These are phyloP conservation scores for Diaporthe citrichinensis DNA, from an alignment of 2,329 filamentous ascomycete genomes.

Conservation along the genomic window DNA sequence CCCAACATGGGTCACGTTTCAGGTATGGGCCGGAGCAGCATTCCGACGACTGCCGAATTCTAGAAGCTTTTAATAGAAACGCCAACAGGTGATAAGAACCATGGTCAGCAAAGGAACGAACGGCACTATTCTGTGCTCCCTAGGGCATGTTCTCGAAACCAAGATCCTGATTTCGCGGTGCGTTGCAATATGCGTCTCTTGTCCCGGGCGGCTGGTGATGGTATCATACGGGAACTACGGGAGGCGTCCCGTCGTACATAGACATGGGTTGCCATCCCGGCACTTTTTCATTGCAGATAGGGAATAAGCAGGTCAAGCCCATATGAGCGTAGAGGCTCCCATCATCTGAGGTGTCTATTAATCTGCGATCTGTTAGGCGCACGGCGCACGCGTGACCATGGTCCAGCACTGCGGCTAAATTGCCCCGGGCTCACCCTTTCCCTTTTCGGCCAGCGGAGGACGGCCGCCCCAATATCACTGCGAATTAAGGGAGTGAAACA, in stretches of 20 bases:
- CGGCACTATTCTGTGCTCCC: background rate
- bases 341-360: background rate
- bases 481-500: conserved; percentile 25
- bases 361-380: conserved; percentile 14
- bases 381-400: conserved; percentile 24
- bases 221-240: background rate
- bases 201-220: conserved; percentile 14
- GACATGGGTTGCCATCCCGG: background rate
- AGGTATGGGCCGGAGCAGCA: background rate
- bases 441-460: conserved; percentile 31
- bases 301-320: background rate
- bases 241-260: conserved; percentile 14
- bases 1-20: conserved; percentile 10
- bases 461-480: conserved; percentile 12
- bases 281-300: background rate
- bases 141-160: background rate
- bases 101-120: background rate
- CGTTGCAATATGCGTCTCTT: conserved; percentile 16
- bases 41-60: conserved; percentile 4
- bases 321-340: background rate
- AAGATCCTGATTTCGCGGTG: background rate
- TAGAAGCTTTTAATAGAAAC: conserved; percentile 1
- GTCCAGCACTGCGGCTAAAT: conserved; percentile 26
- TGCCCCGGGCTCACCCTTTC: conserved; percentile 11
- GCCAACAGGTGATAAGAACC: background rate